Base-by-base conservation (phyloP, 345 rosid species). In the Dipteronia dyeriana region DNA sequence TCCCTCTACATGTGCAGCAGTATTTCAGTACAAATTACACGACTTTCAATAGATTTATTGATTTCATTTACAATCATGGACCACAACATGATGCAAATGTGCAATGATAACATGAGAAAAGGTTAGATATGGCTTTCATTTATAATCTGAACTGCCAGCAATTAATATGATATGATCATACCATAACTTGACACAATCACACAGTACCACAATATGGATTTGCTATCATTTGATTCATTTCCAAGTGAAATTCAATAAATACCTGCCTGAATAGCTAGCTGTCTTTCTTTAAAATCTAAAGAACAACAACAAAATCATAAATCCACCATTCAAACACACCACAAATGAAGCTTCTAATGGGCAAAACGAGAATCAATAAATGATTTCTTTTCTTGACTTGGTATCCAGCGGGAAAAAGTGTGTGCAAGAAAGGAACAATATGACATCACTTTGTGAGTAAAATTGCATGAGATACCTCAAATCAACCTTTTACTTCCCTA, bases 341-440 rank as follows among this genome's bases (percentile, higher is more conserved):
- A 29, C 34, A 26, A 69, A 69, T 41, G 57, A 65, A 63, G 59
- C 64, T 66, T n/a, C n/a, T 75, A 78, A 54, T 45, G 34, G 4
- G 53, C 19, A 13, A 6, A 31, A 51, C 61, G 20, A 70, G 75
- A 68, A 60, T 66, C 74, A 20, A 39, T 8, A 68, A 22, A 60
- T 17, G 9, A 23, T 56, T 66, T 26, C 38, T 31, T 31, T 31
- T 67, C 81, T 80, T 80, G 76, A 70, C 83, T 70, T 22, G 23
- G 56, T 68, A 54, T 77, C 75, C 73, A 34, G n/a, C 45, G 19
- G 70, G 76, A 10, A 41, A 10, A 31, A 66, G 60, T 51, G 25
- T 3, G 59, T 9, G 69, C 75, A 67, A 75, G 53, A n/a, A 25
- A 61, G 38, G 53, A 74, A 69, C 68, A 19, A 76, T 25, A 62